phyloP scores from a whole-genome alignment of 164 flowering plant species.

The Brasenia schreberi region DNA sequence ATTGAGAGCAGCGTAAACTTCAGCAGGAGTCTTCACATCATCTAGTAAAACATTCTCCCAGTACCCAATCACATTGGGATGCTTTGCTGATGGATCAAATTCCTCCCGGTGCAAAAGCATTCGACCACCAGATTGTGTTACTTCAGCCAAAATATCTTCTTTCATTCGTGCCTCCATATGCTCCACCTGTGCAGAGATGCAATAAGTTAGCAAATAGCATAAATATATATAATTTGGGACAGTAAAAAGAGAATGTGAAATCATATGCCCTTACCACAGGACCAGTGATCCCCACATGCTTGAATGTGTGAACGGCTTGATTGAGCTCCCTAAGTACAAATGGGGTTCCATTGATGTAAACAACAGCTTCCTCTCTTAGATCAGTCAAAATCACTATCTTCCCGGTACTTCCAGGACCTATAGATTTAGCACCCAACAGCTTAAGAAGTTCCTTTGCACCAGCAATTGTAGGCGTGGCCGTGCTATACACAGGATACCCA shows the following conservation, averaged over 20 bases:
- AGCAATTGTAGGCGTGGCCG: conserved; percentile 88
- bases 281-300: conserved; percentile 93
- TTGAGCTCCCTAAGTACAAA: conserved; percentile 90
- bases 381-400: conserved; percentile 66
- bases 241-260: background rate
- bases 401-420: conserved; percentile 16
- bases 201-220: no score
- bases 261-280: conserved; percentile 40
- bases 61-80: conserved; percentile 70
- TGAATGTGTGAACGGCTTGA: conserved; percentile 89
- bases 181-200: conserved; percentile 50
- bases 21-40: conserved; percentile 85
- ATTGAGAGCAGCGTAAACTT: conserved; percentile 56
- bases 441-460: conserved; percentile 86
- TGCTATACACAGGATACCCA: conserved; percentile 82
- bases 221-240: no score
- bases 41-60: conserved; percentile 84
- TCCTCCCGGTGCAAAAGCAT: conserved; percentile 97
- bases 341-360: conserved; percentile 81
- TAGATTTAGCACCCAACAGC: conserved; percentile 49
- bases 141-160: conserved; percentile 81
- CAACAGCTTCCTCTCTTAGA: conserved; percentile 93
- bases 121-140: conserved; percentile 59
- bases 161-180: conserved; percentile 86
- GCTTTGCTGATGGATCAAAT: conserved; percentile 50